Conservation (phyloP, 2,329 filamentous ascomycete genomes). For the Aspergillus costaricaensis region DNA sequence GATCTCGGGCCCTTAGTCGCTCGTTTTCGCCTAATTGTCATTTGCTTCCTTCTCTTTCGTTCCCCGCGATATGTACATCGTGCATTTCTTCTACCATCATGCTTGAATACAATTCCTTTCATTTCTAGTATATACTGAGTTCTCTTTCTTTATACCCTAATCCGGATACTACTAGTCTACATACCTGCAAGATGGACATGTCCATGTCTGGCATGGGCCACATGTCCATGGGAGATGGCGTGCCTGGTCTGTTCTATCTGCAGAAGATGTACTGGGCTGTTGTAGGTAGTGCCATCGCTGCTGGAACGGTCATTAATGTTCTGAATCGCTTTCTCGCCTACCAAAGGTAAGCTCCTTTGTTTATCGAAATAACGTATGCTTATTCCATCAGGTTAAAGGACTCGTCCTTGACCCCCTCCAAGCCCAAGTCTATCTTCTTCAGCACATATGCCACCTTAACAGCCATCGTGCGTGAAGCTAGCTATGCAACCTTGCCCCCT, state of each 20-base stretch:
- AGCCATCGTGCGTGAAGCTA: slow-evolving; percentile 56
- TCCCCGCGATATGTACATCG: too few relatives aligned
- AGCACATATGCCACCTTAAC: slow-evolving; percentile 54
- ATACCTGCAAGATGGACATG: slow-evolving; percentile 18
- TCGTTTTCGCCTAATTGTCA: too few relatives aligned
- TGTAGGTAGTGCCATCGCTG: slow-evolving; percentile 43
- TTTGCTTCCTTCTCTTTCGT: too few relatives aligned
- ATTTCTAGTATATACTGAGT: neutral
- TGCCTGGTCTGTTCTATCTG: slow-evolving; percentile 50
- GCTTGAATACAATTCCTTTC: neutral
- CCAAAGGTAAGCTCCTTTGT: slow-evolving; percentile 46
- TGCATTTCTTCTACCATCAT: neutral
- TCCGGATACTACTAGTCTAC: neutral
- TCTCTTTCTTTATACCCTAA: neutral
- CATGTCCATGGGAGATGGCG: slow-evolving; percentile 46
- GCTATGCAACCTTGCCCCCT: slow-evolving; percentile 48
- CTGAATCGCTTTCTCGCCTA: slow-evolving; percentile 52
- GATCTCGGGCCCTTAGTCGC: too few relatives aligned
- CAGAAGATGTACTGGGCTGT: slow-evolving; percentile 58
- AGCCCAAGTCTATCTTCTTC: slow-evolving; percentile 54
- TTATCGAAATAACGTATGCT: neutral
- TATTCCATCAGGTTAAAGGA: slow-evolving; percentile 47
- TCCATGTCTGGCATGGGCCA: slow-evolving; percentile 34
- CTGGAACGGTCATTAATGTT: slow-evolving; percentile 40
- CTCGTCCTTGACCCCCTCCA: slow-evolving; percentile 50